Conservation (phyloP, 1,284 basidiomycete species). For the Malassezia cuniculi region DNA sequence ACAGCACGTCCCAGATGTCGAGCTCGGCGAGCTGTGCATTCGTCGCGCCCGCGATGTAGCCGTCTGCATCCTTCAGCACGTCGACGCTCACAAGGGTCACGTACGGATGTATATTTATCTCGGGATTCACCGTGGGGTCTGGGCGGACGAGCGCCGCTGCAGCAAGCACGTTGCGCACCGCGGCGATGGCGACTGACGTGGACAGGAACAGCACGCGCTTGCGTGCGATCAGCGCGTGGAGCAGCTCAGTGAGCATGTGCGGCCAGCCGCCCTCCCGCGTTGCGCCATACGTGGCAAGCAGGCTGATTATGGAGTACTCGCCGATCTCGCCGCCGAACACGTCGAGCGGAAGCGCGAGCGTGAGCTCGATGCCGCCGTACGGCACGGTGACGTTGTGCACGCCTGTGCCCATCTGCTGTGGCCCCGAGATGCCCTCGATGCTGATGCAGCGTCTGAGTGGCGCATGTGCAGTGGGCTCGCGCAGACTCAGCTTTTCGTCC, state of each 20-base stretch:
- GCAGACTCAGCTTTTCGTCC: conserved; percentile 74
- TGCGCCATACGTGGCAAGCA: conserved; percentile 79
- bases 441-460: no score
- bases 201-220: conserved; percentile 79
- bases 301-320: conserved; percentile 85
- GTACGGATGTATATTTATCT: no score
- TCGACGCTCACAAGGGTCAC: conserved; percentile 76
- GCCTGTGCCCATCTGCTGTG: neutral
- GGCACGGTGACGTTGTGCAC: neutral
- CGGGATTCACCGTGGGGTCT: no score
- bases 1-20: conserved; percentile 77
- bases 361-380: neutral
- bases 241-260: conserved; percentile 81
- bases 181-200: no score
- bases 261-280: conserved; percentile 82
- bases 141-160: conserved; percentile 80
- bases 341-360: conserved; percentile 26
- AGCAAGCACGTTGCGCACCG: conserved; percentile 77
- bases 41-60: conserved; percentile 87
- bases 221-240: conserved; percentile 83
- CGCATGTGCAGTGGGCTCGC: conserved; percentile 49
- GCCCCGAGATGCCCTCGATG: no score
- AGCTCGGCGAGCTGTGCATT: conserved; percentile 87
- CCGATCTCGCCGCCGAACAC: conserved; percentile 69
- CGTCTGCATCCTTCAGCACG: conserved; percentile 72